phyloP scores from a whole-genome alignment of 2,329 filamentous ascomycete genomes.

The Thyridium curvatum region DNA sequence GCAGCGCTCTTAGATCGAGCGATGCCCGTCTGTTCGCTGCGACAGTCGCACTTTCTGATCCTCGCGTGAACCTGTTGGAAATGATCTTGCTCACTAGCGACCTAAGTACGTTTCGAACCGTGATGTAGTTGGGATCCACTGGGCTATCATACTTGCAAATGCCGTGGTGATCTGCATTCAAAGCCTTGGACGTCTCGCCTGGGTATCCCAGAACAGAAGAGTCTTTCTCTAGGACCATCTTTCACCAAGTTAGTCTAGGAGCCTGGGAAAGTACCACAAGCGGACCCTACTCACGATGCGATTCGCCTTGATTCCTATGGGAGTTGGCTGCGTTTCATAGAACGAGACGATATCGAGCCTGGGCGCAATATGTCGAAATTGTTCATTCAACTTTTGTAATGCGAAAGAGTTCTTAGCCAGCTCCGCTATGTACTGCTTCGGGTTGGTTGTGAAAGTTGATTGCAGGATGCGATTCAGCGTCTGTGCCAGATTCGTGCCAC shows the following conservation, averaged over 20 bases:
- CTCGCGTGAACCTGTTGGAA: too few species aligned
- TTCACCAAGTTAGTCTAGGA: too few species aligned
- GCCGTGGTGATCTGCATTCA: constrained; percentile 21
- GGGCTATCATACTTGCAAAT: constrained; percentile 19
- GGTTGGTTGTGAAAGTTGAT: constrained; percentile 7
- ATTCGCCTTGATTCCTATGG: constrained; percentile 4
- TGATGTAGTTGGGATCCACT: constrained; percentile 13
- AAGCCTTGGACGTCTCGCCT: constrained; percentile 13
- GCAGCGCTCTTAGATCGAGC: too few species aligned
- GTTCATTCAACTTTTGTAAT: constrained; percentile 22
- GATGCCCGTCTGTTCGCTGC: too few species aligned
- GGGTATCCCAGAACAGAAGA: constrained; percentile 20
- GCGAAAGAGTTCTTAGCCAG: constrained; percentile 12
- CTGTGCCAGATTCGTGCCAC: constrained; percentile 14
- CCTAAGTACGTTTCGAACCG: constrained; percentile 8
- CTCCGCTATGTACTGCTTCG: constrained; percentile 16
- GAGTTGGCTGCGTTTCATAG: constrained; percentile 22
- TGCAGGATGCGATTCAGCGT: constrained; percentile 13
- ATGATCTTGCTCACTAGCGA: too few species aligned
- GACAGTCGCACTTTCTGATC: too few species aligned
- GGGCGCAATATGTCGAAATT: constrained; percentile 19
- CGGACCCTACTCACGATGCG: too few species aligned
- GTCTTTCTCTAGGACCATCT: constrained; percentile 16
- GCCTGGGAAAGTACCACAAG: too few species aligned
- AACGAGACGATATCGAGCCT: constrained; percentile 26